These are phyloP conservation scores for Vickermania ingenoplastis DNA, from an alignment of 208 protist genomes.

Conservation along the genomic window DNA sequence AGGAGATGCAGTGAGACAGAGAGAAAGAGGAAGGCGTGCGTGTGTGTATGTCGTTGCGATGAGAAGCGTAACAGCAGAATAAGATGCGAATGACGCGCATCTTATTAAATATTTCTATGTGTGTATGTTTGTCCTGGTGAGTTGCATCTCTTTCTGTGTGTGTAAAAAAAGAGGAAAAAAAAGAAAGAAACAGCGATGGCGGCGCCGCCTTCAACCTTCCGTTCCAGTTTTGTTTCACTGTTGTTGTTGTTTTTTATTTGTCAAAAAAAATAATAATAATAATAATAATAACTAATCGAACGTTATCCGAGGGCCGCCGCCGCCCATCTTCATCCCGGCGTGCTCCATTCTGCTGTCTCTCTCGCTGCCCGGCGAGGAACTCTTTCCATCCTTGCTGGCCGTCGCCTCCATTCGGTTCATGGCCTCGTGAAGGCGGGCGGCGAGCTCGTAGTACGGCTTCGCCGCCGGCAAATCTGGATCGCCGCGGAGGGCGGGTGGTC, in stretches of 20 bases:
- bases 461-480: slow-evolving; percentile 48
- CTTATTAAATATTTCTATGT: too few relatives aligned
- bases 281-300: too few relatives aligned
- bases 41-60: too few relatives aligned
- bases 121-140: too few relatives aligned
- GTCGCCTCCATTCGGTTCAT: slow-evolving; percentile 4
- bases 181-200: neutral
- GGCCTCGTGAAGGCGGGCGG: slow-evolving; percentile 6
- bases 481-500: slow-evolving; percentile 81
- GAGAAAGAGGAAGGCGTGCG: too few relatives aligned
- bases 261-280: too few relatives aligned
- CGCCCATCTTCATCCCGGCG: neutral
- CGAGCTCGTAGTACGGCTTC: slow-evolving; percentile 76
- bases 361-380: neutral
- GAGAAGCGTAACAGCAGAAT: too few relatives aligned
- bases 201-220: neutral
- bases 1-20: too few relatives aligned
- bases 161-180: neutral
- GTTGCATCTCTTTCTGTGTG: too few relatives aligned
- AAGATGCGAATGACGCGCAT: too few relatives aligned
- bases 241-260: neutral
- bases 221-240: slow-evolving; percentile 2
- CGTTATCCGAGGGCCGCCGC: slow-evolving; percentile 24
- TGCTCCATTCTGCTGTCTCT: neutral
- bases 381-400: neutral